Evolutionary conservation across 768 basidiomycete genomes (phyloP).

Genomic region (Gelatoporia subvermispora): DNA sequence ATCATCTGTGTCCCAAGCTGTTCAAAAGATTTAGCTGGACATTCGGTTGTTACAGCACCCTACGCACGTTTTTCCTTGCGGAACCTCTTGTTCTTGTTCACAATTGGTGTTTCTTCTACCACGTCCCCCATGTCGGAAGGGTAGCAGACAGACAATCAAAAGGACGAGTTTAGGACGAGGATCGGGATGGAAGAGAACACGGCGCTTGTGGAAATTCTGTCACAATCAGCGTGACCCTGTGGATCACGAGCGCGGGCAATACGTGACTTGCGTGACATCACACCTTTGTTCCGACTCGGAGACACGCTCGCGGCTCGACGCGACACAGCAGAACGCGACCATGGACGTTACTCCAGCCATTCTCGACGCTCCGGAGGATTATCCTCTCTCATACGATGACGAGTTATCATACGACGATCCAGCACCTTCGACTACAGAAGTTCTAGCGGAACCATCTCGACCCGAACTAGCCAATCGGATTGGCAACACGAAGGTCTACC

Average conservation of each 20-base stretch:
- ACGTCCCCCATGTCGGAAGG: slow-evolving; percentile 4
- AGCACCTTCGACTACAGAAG: slow-evolving; percentile 44
- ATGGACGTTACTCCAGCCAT: slow-evolving; percentile 48
- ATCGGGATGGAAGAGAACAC: neutral
- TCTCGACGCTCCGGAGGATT: slow-evolving; percentile 39
- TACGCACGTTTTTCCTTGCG: slow-evolving; percentile 92
- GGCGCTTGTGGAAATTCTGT: too few species aligned
- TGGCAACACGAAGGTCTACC: slow-evolving; percentile 68
- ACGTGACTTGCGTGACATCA: too few species aligned
- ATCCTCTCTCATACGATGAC: slow-evolving; percentile 51
- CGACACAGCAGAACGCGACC: too few species aligned
- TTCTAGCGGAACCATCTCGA: slow-evolving; percentile 22
- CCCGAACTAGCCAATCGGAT: slow-evolving; percentile 60
- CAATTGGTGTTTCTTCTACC: slow-evolving; percentile 33
- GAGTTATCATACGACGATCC: slow-evolving; percentile 34
- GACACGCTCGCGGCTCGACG: too few species aligned
- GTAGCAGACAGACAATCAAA: neutral
- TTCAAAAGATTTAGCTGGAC: slow-evolving; percentile 13
- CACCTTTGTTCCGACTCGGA: too few species aligned
- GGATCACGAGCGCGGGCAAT: too few species aligned
- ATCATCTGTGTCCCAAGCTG: slow-evolving; percentile 99
- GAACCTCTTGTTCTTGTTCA: slow-evolving; percentile 84
- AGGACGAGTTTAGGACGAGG: neutral
- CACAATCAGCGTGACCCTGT: too few species aligned
- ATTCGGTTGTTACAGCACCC: neutral